A percentile compares a stretch with the other conserved stretches of the same genome.
These are phyloP conservation scores for Colletotrichum australisinense DNA, from an alignment of 2,329 filamentous ascomycete genomes.

Conservation along the genomic window DNA sequence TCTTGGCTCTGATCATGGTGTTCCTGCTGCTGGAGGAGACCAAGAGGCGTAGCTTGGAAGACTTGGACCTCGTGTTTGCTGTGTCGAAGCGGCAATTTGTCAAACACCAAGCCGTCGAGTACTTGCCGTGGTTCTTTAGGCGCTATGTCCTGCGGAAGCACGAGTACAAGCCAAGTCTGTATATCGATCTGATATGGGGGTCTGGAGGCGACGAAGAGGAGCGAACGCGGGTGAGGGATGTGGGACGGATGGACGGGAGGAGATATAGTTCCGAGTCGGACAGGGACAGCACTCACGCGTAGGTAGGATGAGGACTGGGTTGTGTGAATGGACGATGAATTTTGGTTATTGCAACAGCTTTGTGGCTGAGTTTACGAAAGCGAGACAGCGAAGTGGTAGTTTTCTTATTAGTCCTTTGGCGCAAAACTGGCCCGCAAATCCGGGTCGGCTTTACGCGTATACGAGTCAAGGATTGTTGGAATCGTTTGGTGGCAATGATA, in stretches of 20 bases:
- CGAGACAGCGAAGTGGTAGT: neutral
- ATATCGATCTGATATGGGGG: constrained; percentile 48
- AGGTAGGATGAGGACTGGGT: neutral
- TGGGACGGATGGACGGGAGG: neutral
- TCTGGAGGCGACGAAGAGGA: neutral
- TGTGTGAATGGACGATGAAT: neutral
- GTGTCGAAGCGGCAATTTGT: constrained; percentile 52
- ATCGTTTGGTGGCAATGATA: neutral
- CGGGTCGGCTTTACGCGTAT: neutral
- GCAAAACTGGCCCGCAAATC: neutral
- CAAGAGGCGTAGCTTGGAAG: constrained; percentile 52
- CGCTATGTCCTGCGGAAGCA: constrained; percentile 39
- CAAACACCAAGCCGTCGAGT: constrained; percentile 46
- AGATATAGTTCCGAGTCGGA: constrained; percentile 14
- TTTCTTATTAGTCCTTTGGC: neutral
- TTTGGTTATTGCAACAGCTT: neutral
- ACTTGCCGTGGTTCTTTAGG: constrained; percentile 50
- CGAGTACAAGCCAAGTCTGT: constrained; percentile 44
- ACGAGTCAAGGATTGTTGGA: neutral
- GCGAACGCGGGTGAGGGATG: neutral
- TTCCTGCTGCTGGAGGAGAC: constrained; percentile 58
- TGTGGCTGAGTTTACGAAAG: neutral
- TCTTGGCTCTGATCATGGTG: constrained; percentile 57
- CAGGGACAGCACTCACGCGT: constrained; percentile 17
- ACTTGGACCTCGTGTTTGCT: constrained; percentile 53